phyloP scores from a whole-genome alignment of 139 green algal species.

The Yamagishiella unicocca region DNA sequence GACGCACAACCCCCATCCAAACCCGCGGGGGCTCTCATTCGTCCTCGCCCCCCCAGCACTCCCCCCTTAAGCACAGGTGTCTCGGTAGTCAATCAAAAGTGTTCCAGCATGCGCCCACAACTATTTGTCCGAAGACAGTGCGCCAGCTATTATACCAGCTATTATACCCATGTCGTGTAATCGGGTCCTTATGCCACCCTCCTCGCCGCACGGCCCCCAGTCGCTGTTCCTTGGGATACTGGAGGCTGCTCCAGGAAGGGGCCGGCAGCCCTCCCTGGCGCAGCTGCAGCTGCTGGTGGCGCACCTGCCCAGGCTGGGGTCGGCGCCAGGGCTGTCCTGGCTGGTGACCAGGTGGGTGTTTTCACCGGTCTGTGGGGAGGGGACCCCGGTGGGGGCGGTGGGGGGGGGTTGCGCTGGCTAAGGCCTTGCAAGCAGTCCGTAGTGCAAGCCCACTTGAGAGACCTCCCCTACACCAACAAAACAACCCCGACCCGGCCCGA shows the following conservation, averaged over 20 bases:
- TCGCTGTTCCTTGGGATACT: conserved; percentile 4
- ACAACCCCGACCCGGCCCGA: no score
- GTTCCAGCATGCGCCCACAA: no score
- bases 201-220: neutral
- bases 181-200: no score
- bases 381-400: neutral
- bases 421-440: no score
- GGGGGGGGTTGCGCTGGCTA: no score
- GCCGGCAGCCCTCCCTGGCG: neutral
- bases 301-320: conserved; percentile 15
- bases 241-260: neutral
- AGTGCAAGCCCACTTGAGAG: no score
- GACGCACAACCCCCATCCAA: neutral
- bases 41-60: neutral
- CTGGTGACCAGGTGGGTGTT: conserved; percentile 30
- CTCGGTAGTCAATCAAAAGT: neutral
- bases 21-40: neutral
- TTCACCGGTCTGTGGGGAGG: neutral
- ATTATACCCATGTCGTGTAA: no score
- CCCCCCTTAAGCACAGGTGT: neutral
- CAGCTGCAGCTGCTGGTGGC: conserved; percentile 31
- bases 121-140: no score
- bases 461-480: no score
- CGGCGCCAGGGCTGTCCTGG: conserved; percentile 24
- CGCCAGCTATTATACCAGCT: no score